Evolutionary conservation across 1,284 basidiomycete species (phyloP).

Genomic region (Phlebopus sp.): DNA sequence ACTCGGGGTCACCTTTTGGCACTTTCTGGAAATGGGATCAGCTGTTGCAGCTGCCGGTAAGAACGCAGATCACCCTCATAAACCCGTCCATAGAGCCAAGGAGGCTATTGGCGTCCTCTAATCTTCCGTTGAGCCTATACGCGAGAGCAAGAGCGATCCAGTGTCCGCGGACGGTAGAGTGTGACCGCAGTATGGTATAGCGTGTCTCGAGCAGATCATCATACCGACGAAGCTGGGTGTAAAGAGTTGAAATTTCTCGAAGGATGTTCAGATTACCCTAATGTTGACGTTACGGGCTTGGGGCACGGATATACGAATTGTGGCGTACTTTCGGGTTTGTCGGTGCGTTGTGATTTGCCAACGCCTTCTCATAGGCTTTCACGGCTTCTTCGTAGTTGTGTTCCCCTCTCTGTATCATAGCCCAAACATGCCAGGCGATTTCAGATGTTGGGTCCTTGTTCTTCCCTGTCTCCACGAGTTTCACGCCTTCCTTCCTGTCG

Average conservation of each 20-base stretch:
- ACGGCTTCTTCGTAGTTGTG: conserved; percentile 89
- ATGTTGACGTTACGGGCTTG: conserved; percentile 8
- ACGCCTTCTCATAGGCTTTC: conserved; percentile 81
- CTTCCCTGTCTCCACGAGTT: conserved; percentile 86
- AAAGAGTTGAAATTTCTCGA: conserved; percentile 87
- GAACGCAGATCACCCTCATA: conserved; percentile 48
- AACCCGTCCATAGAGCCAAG: conserved; percentile 67
- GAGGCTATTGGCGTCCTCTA: conserved; percentile 69
- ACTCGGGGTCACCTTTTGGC: conserved; percentile 78
- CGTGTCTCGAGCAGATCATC: conserved; percentile 82
- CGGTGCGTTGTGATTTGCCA: too few relatives aligned
- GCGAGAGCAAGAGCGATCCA: conserved; percentile 92
- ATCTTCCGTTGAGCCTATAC: conserved; percentile 81
- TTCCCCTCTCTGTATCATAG: conserved; percentile 88
- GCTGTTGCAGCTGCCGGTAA: conserved; percentile 3
- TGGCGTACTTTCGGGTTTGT: conserved; percentile 79
- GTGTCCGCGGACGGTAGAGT: conserved; percentile 83
- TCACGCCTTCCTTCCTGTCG: conserved; percentile 79
- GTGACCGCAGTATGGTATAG: conserved; percentile 74
- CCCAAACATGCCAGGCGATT: conserved; percentile 98
- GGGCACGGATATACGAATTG: conserved; percentile 1
- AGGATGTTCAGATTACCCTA: conserved; percentile 95
- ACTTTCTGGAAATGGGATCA: conserved; percentile 50
- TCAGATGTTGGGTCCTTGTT: conserved; percentile 89
- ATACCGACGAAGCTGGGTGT: conserved; percentile 88